Evolutionary conservation across 805 yeast genomes (phyloP), one percentile per base, ranked within the genome.

Genomic region (Monosporozyma yasuniensis): DNA sequence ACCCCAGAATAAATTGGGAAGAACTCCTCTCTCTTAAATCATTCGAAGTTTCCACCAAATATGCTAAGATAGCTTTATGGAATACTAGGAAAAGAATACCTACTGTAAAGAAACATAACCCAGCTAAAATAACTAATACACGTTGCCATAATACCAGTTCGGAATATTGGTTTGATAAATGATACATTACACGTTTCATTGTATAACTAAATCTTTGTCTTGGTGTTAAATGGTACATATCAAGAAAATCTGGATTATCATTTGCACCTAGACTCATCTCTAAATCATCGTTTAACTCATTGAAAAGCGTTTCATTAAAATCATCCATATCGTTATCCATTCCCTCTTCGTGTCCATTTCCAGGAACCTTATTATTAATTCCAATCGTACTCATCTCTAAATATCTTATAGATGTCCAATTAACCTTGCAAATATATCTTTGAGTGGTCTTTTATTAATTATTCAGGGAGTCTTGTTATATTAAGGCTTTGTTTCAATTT

Each of bases 1-100:
- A 16, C 47, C 81, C 76, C 50, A 90, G 61, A 0, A 80, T 54
- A 3, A 74, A 51, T 11, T 69, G 67, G 0, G 83, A 79, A 39
- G 63, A 69, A 18, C 58, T 61, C 44, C 71, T 63, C 1, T 62
- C 61, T 27, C 61, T 55, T 71, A 81, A 73, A n/a, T 64, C 61
- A 46, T 78, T 75, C 0, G 87, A 73, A 3, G 73, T 50, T 0
- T 52, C 52, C 1, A 75, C 74, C 52, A 78, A 58, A 19, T 64
- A 55, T 8, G 66, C 51, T 19, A 66, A 47, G 18, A 66, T 59
- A 14, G 50, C 52, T 5, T 64, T 51, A 47, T 61, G 67, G 53
- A 59, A 61, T 1, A 65, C 52, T n/a, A 65, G 35, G 14, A 61
- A 41, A 16, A 59, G 14, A 1, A 61, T 43, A 10, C 56, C 56